Base-by-base conservation (phyloP, 305 asterid species). In the Fraxinus baroniana region DNA sequence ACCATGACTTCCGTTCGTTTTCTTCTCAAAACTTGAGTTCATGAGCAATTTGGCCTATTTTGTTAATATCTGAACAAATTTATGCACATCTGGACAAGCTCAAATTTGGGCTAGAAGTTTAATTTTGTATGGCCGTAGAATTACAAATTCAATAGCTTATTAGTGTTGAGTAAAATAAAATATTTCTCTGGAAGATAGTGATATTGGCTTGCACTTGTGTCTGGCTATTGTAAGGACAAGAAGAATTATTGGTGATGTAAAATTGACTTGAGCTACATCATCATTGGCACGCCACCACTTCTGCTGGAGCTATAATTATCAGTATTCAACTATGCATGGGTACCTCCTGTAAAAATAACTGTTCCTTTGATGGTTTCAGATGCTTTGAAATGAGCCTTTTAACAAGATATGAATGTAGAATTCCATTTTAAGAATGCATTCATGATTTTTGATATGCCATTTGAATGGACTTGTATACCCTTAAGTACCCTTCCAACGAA, bases 381-480 rank as follows among this genome's bases (percentile, higher is more conserved):
- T 81, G 80, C 80, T 37, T 13, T 79, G 79, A 78, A 76, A 78
- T 64, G 79, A 4, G 72, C 30, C 15, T 39, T 10, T 30, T 78
- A 78, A 82, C 74, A 22, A 32, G 87, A 72, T 49, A 18, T 46
- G 44, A 30, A 60, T 46, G 3, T n/a, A 70, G 46, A 72, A 37
- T 82, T 80, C 35, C 60, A 41, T 82, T 39, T 66, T 83, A 41
- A 77, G 78, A 71, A 79, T 28, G 36, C 70, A 64, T 62, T 82
- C 68, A 3, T 70, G 39, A 28, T 70, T 70, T 28, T 30, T 30
- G 22, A 30, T 30, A 4, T 28, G 75, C 20, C 39, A 13, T 13
- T 41, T 13, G 17, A 68, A 55, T 32, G 66, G 57, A 78, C 80
- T 85, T 72, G 39, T 74, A 71, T 81, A 49, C 81, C 37, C 80